Conservation (phyloP, 345 rosid species). For the Clausena lansium region DNA sequence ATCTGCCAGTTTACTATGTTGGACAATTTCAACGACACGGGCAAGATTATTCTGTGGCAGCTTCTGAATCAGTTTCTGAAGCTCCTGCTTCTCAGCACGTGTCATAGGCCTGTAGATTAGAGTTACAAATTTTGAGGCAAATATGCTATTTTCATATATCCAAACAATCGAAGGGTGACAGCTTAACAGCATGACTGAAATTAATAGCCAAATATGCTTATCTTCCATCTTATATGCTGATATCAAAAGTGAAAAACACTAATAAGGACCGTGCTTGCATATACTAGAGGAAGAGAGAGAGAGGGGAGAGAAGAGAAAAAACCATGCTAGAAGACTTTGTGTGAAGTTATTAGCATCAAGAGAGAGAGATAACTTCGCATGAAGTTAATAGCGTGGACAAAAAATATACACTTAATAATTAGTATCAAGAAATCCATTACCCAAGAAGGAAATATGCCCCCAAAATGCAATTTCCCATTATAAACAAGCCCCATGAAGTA, state of each 20-base stretch:
- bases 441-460: background rate
- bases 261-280: background rate
- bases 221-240: background rate
- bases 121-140: conserved; percentile 6
- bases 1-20: conserved; percentile 18
- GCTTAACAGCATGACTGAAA: background rate
- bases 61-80: conserved; percentile 42
- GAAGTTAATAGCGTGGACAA: background rate
- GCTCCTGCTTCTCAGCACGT: conserved; percentile 44
- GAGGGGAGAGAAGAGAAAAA: background rate
- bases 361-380: background rate
- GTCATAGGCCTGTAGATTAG: conserved; percentile 49
- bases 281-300: background rate
- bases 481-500: background rate
- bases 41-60: conserved; percentile 44
- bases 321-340: background rate
- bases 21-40: conserved; percentile 46
- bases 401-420: too few species aligned
- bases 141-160: background rate
- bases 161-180: background rate
- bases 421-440: too few species aligned
- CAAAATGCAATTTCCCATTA: background rate
- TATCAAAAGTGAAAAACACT: background rate
- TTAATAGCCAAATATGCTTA: background rate
- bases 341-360: background rate